Evolutionary conservation across 2,329 filamentous ascomycete species (phyloP), one percentile per base, ranked within the genome.

Genomic region (Dactylellina haptotyla): DNA sequence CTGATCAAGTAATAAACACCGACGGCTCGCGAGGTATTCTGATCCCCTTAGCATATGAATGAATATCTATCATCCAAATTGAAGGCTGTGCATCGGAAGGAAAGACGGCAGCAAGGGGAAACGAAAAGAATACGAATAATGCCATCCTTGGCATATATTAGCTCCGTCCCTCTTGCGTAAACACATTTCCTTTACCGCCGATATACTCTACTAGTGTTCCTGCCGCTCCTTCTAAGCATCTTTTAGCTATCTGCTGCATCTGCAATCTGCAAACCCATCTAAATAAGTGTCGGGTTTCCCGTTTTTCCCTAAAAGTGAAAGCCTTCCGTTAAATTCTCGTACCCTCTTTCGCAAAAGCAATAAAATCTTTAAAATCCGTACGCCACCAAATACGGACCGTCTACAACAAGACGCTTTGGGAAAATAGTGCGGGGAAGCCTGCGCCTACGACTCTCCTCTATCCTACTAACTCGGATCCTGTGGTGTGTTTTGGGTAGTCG

Each of bases 391-490:
- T 37, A 23, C 26, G 4, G 18, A 18, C 34, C 59, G 67, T 72
- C 67, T 59, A 64, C 67, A 53, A 48, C 53, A 54, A 72, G 67
- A 72, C 67, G 61, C 67, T 64, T 72, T 59, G 45, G 51, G 57
- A 51, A 46, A 54, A 54, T 46, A 54, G 50, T 59, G 67, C 59
- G 61, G 51, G 57, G 51, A 67, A 67, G 48, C 54, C 63, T 57
- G 63, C 51, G 5, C 12, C 43, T 41, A 45, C n/a, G n/a, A n/a
- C n/a, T n/a, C n/a, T n/a, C 30, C 14, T 34, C 14, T 34, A 14
- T 34, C 14, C 14, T 45, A 45, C 6, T 16, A n/a, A n/a, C 18
- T 23, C 16, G 46, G 59, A 64, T 64, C 59, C 59, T 64, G 53
- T 64, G 59, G 25, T 30, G 41, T 4, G 4, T 45, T 45, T 45